Evolutionary conservation across 2,329 filamentous ascomycete species (phyloP).

Genomic region (Parascedosporium putredinis): DNA sequence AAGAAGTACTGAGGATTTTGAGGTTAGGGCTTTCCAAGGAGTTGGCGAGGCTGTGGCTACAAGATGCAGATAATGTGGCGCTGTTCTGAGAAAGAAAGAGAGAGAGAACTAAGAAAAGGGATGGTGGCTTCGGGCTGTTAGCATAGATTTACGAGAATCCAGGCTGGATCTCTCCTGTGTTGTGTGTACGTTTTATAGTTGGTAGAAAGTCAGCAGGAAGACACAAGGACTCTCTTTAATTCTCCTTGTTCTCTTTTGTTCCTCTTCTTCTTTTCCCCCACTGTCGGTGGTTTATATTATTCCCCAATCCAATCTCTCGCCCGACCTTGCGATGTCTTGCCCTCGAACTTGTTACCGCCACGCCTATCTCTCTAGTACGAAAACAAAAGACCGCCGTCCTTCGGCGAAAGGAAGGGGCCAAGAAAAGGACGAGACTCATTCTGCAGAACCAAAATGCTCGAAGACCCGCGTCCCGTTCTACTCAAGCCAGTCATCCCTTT

Average conservation of each 20-base stretch:
- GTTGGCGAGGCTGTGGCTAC: conserved; percentile 58
- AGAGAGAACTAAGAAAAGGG: background rate
- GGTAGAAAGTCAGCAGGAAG: background rate
- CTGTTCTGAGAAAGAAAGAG: conserved; percentile 21
- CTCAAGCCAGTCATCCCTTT: conserved; percentile 8
- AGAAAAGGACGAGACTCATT: too few relatives aligned
- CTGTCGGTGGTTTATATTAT: too few relatives aligned
- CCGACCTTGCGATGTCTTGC: too few relatives aligned
- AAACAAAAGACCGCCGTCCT: too few relatives aligned
- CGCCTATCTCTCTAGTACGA: too few relatives aligned
- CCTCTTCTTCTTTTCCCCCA: background rate
- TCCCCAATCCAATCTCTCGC: too few relatives aligned
- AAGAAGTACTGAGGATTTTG: conserved; percentile 62
- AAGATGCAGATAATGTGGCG: conserved; percentile 49
- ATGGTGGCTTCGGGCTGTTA: background rate
- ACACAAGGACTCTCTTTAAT: background rate
- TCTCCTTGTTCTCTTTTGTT: background rate
- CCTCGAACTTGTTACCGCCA: too few relatives aligned
- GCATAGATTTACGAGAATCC: background rate
- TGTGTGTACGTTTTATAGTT: background rate
- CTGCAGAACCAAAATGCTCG: too few relatives aligned
- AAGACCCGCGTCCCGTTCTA: too few relatives aligned
- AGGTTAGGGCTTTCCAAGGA: conserved; percentile 66
- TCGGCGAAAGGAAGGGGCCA: too few relatives aligned
- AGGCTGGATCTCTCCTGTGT: background rate